Percentiles rank a stretch among this genome's conserved stretches.
phyloP scores from a whole-genome alignment of 345 rosid species.

The Acer campestre region DNA sequence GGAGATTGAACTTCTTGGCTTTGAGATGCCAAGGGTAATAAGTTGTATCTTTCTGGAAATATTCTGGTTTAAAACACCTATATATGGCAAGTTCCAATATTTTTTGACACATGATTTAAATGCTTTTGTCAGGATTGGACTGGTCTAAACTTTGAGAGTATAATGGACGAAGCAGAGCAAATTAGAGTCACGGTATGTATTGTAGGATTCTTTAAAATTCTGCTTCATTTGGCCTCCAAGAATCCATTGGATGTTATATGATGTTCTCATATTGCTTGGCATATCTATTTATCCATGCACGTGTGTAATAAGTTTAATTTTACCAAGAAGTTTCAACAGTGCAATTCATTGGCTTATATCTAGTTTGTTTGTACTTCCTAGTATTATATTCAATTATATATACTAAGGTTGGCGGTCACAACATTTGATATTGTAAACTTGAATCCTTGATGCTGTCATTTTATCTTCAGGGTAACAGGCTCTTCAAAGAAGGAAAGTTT shows the following conservation, averaged over 20 bases:
- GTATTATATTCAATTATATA: constrained; percentile 10
- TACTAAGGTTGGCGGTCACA: not conserved
- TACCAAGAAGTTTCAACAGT: constrained; percentile 3
- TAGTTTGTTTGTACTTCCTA: not conserved
- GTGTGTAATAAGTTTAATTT: not conserved
- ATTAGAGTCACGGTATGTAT: constrained; percentile 78
- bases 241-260: not conserved
- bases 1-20: constrained; percentile 97
- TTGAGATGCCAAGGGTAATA: constrained; percentile 90
- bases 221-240: constrained; percentile 9
- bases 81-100: not conserved
- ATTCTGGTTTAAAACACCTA: not conserved
- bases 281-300: not conserved
- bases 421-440: not conserved
- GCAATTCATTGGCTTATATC: constrained; percentile 11
- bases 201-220: not conserved
- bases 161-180: constrained; percentile 91
- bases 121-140: constrained; percentile 86
- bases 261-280: not conserved
- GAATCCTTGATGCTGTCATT: constrained; percentile 18
- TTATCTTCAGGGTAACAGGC: constrained; percentile 83
- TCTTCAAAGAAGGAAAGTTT: constrained; percentile 92
- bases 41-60: constrained; percentile 3
- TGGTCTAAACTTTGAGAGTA: constrained; percentile 80
- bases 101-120: constrained; percentile 6